A percentile compares a stretch with the other conserved stretches of the same genome.
Conservation (phyloP, 306 rosid species). For the Parietaria judaica region DNA sequence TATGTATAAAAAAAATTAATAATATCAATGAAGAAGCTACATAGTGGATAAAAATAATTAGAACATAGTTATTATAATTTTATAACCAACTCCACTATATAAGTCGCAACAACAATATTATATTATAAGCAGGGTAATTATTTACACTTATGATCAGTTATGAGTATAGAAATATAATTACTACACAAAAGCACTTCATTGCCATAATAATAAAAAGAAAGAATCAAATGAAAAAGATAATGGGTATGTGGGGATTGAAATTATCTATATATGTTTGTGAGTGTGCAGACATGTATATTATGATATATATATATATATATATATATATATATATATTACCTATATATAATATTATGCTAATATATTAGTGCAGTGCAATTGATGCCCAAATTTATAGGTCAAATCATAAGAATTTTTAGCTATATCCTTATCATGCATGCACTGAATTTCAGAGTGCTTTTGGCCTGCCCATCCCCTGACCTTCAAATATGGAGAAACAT, state of each 20-base stretch:
- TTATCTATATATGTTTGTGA: neutral
- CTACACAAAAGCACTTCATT: neutral
- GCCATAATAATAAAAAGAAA: neutral
- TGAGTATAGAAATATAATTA: neutral
- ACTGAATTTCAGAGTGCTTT: neutral
- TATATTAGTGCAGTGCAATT: neutral
- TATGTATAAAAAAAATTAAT: too few species aligned
- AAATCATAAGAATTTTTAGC: constrained; percentile 7
- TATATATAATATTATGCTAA: neutral
- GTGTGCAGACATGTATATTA: neutral
- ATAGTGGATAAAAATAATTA: too few species aligned
- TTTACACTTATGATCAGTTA: too few species aligned
- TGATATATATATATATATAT: neutral
- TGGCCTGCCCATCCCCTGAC: neutral
- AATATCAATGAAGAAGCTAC: too few species aligned
- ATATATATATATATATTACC: neutral
- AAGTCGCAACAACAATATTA: too few species aligned
- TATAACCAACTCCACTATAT: too few species aligned
- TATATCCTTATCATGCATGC: neutral
- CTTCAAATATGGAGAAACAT: neutral
- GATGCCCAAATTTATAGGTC: constrained; percentile 3
- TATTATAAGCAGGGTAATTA: too few species aligned
- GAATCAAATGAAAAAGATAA: neutral
- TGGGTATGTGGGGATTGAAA: neutral
- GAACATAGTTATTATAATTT: too few species aligned